phyloP scores from a whole-genome alignment of 148 eudicot genomes.

The Spergularia marina region DNA sequence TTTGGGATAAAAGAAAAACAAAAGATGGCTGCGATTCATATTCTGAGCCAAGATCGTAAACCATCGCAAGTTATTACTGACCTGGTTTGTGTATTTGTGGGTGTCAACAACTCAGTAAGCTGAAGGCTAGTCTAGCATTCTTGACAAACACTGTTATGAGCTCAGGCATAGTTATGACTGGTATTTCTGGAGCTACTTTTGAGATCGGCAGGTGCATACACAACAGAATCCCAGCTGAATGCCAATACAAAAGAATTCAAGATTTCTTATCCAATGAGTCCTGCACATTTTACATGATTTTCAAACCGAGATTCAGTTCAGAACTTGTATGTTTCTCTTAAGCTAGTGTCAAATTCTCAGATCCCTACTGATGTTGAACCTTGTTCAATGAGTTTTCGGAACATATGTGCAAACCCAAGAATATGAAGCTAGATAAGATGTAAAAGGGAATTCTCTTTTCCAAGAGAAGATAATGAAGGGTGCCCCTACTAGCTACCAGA shows the following conservation, averaged over 20 bases:
- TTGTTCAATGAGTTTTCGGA: not conserved
- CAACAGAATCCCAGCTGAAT: too few relatives aligned
- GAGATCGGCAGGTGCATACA: too few relatives aligned
- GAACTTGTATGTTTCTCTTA: too few relatives aligned
- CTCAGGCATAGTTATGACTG: too few relatives aligned
- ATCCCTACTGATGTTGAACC: not conserved
- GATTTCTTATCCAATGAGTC: not conserved
- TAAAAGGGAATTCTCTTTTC: not conserved
- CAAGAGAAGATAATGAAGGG: not conserved
- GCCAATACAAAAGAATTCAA: too few relatives aligned
- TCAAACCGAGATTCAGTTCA: not conserved
- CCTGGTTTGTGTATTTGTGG: not conserved
- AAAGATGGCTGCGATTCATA: not conserved
- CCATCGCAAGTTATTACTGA: not conserved
- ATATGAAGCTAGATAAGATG: not conserved
- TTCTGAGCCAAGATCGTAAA: too few relatives aligned
- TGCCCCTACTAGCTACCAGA: not conserved
- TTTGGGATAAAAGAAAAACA: not conserved
- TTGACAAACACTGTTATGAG: not conserved
- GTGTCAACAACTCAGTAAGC: not conserved
- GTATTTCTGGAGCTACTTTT: too few relatives aligned
- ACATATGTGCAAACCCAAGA: not conserved
- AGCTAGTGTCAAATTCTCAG: too few relatives aligned
- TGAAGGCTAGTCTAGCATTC: not conserved
- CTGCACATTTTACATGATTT: not conserved